A percentile compares a stretch with the other conserved stretches of the same genome.
phyloP scores from a whole-genome alignment of 2,329 filamentous ascomycete species.

The Raffaelea deltoideospora region DNA sequence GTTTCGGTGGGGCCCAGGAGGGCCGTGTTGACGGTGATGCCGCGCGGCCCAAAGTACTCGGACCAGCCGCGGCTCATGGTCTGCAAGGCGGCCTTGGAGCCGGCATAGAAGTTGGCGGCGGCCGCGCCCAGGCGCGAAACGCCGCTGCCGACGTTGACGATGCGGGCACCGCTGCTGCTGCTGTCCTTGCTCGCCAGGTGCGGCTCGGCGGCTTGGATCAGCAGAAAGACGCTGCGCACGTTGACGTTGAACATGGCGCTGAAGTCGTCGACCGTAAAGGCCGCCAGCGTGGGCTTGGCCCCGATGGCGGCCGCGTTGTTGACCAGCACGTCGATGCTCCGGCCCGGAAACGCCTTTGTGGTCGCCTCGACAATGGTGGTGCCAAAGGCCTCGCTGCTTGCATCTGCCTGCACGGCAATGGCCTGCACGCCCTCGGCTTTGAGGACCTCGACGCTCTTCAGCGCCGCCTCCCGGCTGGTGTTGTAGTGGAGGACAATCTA shows the following conservation, averaged over 20 bases:
- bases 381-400: slow-evolving; percentile 5
- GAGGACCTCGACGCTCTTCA: slow-evolving; percentile 3
- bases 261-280: slow-evolving; percentile 5
- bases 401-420: slow-evolving; percentile 8
- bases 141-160: slow-evolving; percentile 8
- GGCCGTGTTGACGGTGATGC: slow-evolving; percentile 9
- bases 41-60: slow-evolving; percentile 7
- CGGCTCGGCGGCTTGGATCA: slow-evolving; percentile 9
- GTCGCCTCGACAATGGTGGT: slow-evolving; percentile 6
- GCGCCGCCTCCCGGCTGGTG: slow-evolving; percentile 5
- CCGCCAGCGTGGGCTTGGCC: slow-evolving; percentile 1
- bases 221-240: slow-evolving; percentile 8
- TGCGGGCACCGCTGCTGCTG: slow-evolving; percentile 6
- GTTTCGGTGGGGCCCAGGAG: slow-evolving; percentile 9
- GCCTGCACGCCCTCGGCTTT: slow-evolving; percentile 4
- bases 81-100: slow-evolving; percentile 9
- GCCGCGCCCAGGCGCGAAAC: slow-evolving; percentile 6
- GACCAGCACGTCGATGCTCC: slow-evolving; percentile 9
- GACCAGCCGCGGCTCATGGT: slow-evolving; percentile 9
- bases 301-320: slow-evolving; percentile 8
- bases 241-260: slow-evolving; percentile 8
- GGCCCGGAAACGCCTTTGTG: slow-evolving; percentile 5
- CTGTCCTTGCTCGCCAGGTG: slow-evolving; percentile 2
- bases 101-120: slow-evolving; percentile 4
- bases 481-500: slow-evolving; percentile 10